phyloP scores from a whole-genome alignment of 208 protist genomes.

The Trypanosoma cruzi region DNA sequence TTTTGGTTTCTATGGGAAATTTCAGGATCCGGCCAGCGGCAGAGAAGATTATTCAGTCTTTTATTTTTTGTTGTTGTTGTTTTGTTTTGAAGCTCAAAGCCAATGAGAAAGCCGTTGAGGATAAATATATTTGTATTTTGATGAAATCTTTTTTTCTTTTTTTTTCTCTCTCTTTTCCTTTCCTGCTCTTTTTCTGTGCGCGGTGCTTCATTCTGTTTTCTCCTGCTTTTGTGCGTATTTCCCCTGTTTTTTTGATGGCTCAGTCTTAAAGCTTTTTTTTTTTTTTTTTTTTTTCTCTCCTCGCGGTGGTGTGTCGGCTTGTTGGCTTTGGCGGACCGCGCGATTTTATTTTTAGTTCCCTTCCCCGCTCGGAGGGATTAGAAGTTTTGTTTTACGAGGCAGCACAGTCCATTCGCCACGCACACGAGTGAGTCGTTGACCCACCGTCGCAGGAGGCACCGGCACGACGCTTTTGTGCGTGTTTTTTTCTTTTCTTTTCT shows the following conservation, averaged over 20 bases:
- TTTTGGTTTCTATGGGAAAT: too few species aligned
- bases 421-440: not conserved
- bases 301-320: not conserved
- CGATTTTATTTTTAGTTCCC: not conserved
- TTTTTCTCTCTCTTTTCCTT: not conserved
- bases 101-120: not conserved
- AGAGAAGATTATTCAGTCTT: too few species aligned
- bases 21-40: too few species aligned
- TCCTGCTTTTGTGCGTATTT: not conserved
- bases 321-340: not conserved
- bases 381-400: not conserved
- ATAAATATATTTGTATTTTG: too few species aligned
- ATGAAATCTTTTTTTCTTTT: too few species aligned
- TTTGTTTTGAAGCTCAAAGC: not conserved
- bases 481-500: not conserved
- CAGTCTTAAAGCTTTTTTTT: not conserved
- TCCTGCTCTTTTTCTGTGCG: not conserved
- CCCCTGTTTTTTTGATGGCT: not conserved
- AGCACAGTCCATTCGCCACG: not conserved
- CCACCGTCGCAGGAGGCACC: not conserved
- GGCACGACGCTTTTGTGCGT: not conserved
- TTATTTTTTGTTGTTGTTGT: constrained; percentile 20
- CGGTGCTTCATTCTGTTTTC: not conserved
- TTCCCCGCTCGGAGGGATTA: not conserved
- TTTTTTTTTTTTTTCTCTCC: not conserved